Evolutionary conservation across 768 basidiomycete genomes (phyloP), one percentile per base, ranked within the genome.

Genomic region (Rhizopogon salebrosus): DNA sequence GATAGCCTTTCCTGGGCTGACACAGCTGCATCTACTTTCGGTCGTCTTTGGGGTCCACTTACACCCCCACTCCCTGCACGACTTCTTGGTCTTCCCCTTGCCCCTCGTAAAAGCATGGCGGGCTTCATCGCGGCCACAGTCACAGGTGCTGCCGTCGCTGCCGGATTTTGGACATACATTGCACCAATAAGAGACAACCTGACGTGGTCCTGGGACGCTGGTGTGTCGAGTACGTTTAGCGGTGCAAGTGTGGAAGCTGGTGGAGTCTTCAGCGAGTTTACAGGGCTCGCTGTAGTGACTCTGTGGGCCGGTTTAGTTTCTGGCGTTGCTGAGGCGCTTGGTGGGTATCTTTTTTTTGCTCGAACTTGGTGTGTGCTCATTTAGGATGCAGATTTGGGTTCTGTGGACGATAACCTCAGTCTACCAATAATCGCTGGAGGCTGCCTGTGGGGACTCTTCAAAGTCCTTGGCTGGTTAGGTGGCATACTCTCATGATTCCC

Each of bases 1-100:
- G 35, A 40, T 61, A 95, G 93, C 56, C 83, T 97, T 43, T 93
- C 92, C 29, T 97, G 94, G 94, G 93, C 92, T 0, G 94, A 97
- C 68, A 95, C 94, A 1, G 84, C 92, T 16, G 94, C 94, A 5
- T 95, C 94, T 9, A 95, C 91, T 11, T 74, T 95, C 57, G 94
- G 94, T 40, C 83, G 94, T n/a, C 73, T 92, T 31, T 92, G 81
- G 66, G 91, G 92, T 37, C 72, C 74, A n/a, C 70, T 72, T 41
- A 91, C 92, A 0, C 79, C 82, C 0, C 77, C 71, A 4, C 79
- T 88, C 4, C 86, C 86, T 2, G 65, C 72, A 41, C 71, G 64
- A 69, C 53, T 63, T 73, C 66, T 77, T 59, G 70, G 74, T 2
- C 72, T 93, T 38, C 89, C 84, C 0, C 77, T 95, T 46, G 89